These are phyloP conservation scores for Candida sp. DNA, from an alignment of 1,139 yeast genomes.

Conservation along the genomic window DNA sequence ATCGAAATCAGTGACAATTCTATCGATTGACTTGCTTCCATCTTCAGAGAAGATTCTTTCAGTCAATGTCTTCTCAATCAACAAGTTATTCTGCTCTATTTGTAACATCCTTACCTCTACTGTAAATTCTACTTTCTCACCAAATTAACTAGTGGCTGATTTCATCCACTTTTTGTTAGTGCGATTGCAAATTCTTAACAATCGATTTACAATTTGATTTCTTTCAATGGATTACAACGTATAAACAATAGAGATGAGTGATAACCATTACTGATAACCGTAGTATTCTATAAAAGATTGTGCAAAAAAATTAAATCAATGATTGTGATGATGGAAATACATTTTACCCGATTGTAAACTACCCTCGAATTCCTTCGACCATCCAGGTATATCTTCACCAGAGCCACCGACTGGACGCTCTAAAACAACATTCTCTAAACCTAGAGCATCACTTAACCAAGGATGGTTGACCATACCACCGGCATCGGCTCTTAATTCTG, in stretches of 20 bases:
- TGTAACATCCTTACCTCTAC: conserved; percentile 29
- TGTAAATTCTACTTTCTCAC: background rate
- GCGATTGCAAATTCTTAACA: background rate
- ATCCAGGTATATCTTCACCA: conserved; percentile 77
- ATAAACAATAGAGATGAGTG: background rate
- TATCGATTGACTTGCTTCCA: conserved; percentile 61
- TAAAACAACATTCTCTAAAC: conserved; percentile 51
- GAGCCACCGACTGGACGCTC: conserved; percentile 60
- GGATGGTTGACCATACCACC: conserved; percentile 77
- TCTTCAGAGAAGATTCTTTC: conserved; percentile 35
- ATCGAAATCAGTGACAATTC: conserved; percentile 92
- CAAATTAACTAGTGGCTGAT: background rate
- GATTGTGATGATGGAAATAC: conserved; percentile 1
- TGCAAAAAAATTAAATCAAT: background rate
- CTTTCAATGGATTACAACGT: background rate
- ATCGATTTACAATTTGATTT: background rate
- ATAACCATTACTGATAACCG: background rate
- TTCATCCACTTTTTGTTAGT: background rate
- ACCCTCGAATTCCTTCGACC: conserved; percentile 44
- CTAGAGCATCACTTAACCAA: conserved; percentile 70
- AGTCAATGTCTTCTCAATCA: conserved; percentile 39
- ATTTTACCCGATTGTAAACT: conserved; percentile 6
- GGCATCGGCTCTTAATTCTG: conserved; percentile 72
- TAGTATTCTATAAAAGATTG: background rate
- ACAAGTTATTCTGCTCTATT: conserved; percentile 41